Base-by-base conservation (phyloP, 75 land plant genomes). In the Gnetum montanum region DNA sequence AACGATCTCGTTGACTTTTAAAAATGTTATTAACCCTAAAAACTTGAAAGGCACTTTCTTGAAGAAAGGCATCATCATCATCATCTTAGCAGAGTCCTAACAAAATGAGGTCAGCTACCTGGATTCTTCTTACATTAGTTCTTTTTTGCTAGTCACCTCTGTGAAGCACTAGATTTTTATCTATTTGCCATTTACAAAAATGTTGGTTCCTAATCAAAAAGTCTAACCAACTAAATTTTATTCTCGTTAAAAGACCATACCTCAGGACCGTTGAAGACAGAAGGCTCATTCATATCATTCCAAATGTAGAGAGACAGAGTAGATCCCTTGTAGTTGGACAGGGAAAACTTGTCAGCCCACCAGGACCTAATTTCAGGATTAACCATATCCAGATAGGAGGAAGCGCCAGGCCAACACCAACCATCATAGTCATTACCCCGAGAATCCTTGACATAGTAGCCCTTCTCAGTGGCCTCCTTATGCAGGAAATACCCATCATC, bases 231-330 rank as follows among this genome's bases (percentile, higher is more conserved):
- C n/a, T n/a, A n/a, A n/a, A n/a, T n/a, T n/a, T n/a, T n/a, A n/a
- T n/a, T n/a, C n/a, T n/a, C n/a, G n/a, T n/a, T n/a, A n/a, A 4
- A 64, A 33, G 8, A 49, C 24, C 22, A 18, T 82, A 93, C 99
- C 99, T 95, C 99, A 3, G 99, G 99, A 20, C 99, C 99, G 79
- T 90, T 95, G 55, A 95, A 95, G 33, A 95, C 99, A 8, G 99
- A 95, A 43, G 99, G 99, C 69, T 95, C 99, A 57, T 95, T 95
- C 99, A 95, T 95, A 73, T 95, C 99, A 70, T 95, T 95, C 99
- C 99, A 95, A n/a, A 95, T 95, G 65, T 95, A 85, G 59, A 95
- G 60, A 1, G 81, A 77, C 3, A 79, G 85, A 11, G 99, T 95
- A 0, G 99, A 95, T 20, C 99, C 99, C 18, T 30, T 73, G 69